These are phyloP conservation scores for Globisporangium iwayamae DNA, from an alignment of 352 stramenopile genomes.

Conservation along the genomic window DNA sequence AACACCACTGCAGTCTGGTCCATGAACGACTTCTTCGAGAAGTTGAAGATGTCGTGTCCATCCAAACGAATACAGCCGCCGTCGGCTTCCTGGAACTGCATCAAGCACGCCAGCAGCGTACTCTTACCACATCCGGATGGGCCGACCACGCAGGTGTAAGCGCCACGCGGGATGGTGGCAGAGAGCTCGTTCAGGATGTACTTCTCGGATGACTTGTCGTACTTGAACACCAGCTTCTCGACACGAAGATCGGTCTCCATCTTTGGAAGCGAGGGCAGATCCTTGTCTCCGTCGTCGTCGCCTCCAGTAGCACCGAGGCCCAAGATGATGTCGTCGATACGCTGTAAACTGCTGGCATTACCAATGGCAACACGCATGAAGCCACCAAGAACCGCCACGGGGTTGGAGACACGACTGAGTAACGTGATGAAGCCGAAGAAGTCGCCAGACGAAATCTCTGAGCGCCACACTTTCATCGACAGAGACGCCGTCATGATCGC, in stretches of 20 bases:
- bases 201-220: slow-evolving; percentile 80
- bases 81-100: slow-evolving; percentile 87
- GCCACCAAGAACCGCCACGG: slow-evolving; percentile 76
- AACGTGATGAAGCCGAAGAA: slow-evolving; percentile 86
- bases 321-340: slow-evolving; percentile 83
- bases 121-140: slow-evolving; percentile 86
- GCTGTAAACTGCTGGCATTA: slow-evolving; percentile 83
- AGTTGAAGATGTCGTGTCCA: slow-evolving; percentile 82
- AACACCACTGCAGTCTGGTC: slow-evolving; percentile 85
- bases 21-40: slow-evolving; percentile 86
- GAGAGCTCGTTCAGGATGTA: slow-evolving; percentile 79
- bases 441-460: slow-evolving; percentile 62
- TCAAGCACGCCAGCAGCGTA: slow-evolving; percentile 81
- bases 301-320: slow-evolving; percentile 36
- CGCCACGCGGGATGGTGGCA: slow-evolving; percentile 64
- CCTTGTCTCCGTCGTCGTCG: slow-evolving; percentile 52
- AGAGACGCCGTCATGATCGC: slow-evolving; percentile 83
- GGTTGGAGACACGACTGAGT: slow-evolving; percentile 73
- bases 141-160: slow-evolving; percentile 84
- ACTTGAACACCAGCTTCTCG: slow-evolving; percentile 85
- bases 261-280: slow-evolving; percentile 70
- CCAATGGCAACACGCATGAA: slow-evolving; percentile 90
- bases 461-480: slow-evolving; percentile 82
- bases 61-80: slow-evolving; percentile 79
- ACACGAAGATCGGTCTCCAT: slow-evolving; percentile 80